Base-by-base conservation (phyloP, 257 asterid species). In the Solanum microdontum region DNA sequence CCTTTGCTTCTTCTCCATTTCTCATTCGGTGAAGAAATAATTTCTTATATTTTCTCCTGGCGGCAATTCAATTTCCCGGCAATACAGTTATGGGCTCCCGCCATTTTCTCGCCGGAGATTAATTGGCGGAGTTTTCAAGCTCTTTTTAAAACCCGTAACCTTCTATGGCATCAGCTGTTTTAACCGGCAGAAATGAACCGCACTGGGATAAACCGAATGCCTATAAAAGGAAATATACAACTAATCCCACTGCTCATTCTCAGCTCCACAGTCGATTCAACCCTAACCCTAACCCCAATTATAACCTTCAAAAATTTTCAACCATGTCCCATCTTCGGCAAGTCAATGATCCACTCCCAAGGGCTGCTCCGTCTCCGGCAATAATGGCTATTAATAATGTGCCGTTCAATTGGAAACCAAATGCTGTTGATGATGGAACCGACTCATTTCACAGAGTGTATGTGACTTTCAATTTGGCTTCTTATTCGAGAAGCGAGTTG, bases 91-190 rank as follows among this genome's bases (percentile, higher is more conserved):
- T 91, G 91, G 62, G 68, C 62, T 88, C 90, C 83, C 86, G 83
- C 90, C 87, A 82, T 69, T 88, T 87, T 34, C 64, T 88, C 43
- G 85, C 86, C 87, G 91, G 91, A 62, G 88, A 89, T 84, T 77
- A 33, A 33, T 40, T 62, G 77, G 84, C 69, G 76, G 43, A 48
- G 32, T 45, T 34, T 4, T 13, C 19, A 26, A 37, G 2, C 28
- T 26, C 76, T 30, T 36, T n/a, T n/a, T 55, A 43, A 17, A 21
- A 39, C 23, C 28, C 24, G 4, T 83, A 19, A 32, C 43, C 15
- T 74, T 26, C 48, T 32, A 89, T 91, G 93, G 88, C 93, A 7
- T 89, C 91, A 6, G 93, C 91, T 39, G 91, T 91, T 70, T 48
- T 91, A 10, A 17, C 90, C n/a, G 87, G 88, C 77, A 85, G 86